A percentile compares a stretch with the other conserved stretches of the same genome.
phyloP scores from a whole-genome alignment of 352 stramenopile species.

The Pythium phragmiticola region DNA sequence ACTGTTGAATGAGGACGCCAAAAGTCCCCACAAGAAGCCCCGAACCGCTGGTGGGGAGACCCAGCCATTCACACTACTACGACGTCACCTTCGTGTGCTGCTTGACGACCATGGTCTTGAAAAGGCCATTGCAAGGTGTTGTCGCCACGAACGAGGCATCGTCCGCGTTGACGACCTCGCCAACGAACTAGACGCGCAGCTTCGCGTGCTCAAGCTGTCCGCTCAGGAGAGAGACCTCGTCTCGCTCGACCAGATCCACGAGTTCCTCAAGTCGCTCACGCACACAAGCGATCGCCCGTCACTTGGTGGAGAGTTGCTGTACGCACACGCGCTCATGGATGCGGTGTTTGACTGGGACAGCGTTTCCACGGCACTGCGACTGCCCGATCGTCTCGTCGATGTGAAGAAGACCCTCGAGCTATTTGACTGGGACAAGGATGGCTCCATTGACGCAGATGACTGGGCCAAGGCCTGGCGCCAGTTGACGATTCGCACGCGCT shows the following conservation, averaged over 20 bases:
- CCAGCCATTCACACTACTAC: constrained; percentile 7
- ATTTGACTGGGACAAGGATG: constrained; percentile 48
- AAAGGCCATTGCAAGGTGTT: not conserved
- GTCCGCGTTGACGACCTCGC: constrained; percentile 12
- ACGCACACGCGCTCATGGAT: constrained; percentile 43
- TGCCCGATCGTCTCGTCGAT: constrained; percentile 42
- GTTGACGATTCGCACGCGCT: constrained; percentile 2
- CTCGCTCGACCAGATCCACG: not conserved
- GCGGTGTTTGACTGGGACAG: constrained; percentile 44
- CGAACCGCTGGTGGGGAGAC: not conserved
- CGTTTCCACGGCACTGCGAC: constrained; percentile 25
- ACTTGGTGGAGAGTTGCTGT: constrained; percentile 17
- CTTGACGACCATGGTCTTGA: constrained; percentile 18
- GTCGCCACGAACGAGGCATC: constrained; percentile 16
- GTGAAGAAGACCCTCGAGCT: constrained; percentile 43
- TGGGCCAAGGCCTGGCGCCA: constrained; percentile 50
- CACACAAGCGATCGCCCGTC: not conserved
- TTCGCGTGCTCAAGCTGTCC: constrained; percentile 7
- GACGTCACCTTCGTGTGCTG: constrained; percentile 11
- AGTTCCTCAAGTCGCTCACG: constrained; percentile 2
- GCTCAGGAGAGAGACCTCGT: not conserved
- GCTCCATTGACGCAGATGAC: constrained; percentile 38
- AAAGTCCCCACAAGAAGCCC: not conserved
- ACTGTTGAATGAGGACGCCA: constrained; percentile 21
- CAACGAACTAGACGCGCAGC: not conserved